Evolutionary conservation across 1,284 basidiomycete species (phyloP).

Genomic region (Sporisorium scitamineum): DNA sequence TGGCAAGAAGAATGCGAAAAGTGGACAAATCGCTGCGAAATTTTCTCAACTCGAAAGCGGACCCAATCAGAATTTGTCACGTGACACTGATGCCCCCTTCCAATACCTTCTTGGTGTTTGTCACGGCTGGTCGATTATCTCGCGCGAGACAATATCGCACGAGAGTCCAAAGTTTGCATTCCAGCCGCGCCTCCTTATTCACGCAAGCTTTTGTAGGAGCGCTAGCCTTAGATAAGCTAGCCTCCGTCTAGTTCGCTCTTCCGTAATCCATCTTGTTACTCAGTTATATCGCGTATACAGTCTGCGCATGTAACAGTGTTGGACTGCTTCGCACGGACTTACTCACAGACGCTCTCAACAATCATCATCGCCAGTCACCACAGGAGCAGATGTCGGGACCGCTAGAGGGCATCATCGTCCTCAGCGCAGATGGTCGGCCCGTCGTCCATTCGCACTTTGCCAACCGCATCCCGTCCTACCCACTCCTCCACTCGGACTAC

Average conservation of each 20-base stretch:
- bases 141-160: too few species aligned
- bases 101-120: constrained; percentile 8
- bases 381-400: constrained; percentile 29
- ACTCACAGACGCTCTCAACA: neutral
- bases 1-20: constrained; percentile 10
- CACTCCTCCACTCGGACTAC: constrained; percentile 86
- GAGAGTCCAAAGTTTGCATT: too few species aligned
- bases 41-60: constrained; percentile 14
- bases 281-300: too few species aligned
- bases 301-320: too few species aligned
- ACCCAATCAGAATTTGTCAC: constrained; percentile 17
- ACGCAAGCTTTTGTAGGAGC: too few species aligned
- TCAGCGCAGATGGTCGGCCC: constrained; percentile 84
- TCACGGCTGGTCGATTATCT: too few species aligned
- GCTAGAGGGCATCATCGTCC: constrained; percentile 88
- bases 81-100: constrained; percentile 18
- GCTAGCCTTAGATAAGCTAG: too few species aligned
- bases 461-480: constrained; percentile 80
- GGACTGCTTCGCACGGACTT: constrained; percentile 1
- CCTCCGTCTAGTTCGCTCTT: too few species aligned
- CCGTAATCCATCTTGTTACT: too few species aligned
- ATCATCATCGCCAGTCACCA: neutral
- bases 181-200: too few species aligned
- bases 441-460: constrained; percentile 93
- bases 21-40: constrained; percentile 37